phyloP scores from a whole-genome alignment of 2,329 filamentous ascomycete genomes.

The Xylariaceae sp. region DNA sequence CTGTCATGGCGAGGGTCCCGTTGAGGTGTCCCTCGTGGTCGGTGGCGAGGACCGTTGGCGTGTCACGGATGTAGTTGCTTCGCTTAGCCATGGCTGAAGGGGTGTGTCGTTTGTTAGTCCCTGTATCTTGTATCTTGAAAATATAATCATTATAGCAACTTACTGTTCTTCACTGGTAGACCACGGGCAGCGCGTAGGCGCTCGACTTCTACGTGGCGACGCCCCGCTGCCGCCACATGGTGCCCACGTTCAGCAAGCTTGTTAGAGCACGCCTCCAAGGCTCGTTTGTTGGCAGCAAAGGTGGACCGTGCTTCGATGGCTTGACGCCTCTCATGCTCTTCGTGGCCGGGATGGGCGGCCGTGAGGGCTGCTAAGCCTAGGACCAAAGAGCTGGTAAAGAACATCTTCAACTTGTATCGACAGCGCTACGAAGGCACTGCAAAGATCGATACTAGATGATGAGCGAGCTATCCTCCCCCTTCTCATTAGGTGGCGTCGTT shows the following conservation, averaged over 20 bases:
- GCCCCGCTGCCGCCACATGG: slow-evolving; percentile 1
- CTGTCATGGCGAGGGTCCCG: slow-evolving; percentile 1
- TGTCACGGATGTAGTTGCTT: slow-evolving; percentile 3
- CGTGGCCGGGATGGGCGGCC: slow-evolving; percentile 6
- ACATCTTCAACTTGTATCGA: too few species aligned
- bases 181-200: neutral
- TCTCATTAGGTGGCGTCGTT: too few species aligned
- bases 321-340: slow-evolving; percentile 1
- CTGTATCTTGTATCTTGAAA: neutral
- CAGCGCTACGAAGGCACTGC: too few species aligned
- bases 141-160: neutral
- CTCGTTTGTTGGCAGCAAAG: slow-evolving; percentile 3
- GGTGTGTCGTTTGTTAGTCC: neutral
- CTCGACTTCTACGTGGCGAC: slow-evolving; percentile 1
- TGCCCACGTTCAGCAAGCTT: slow-evolving; percentile 1
- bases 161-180: slow-evolving; percentile 1
- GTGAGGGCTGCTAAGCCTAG: slow-evolving; percentile 1
- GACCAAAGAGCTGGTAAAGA: slow-evolving; percentile 3
- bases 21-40: slow-evolving; percentile 1
- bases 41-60: neutral
- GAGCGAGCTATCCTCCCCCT: too few species aligned
- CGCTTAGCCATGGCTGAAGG: slow-evolving; percentile 1
- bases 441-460: too few species aligned
- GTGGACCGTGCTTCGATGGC: slow-evolving; percentile 2
- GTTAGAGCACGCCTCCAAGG: neutral